phyloP scores from a whole-genome alignment of 176 grass and related monocot genomes.

The Oryza longistaminata region DNA sequence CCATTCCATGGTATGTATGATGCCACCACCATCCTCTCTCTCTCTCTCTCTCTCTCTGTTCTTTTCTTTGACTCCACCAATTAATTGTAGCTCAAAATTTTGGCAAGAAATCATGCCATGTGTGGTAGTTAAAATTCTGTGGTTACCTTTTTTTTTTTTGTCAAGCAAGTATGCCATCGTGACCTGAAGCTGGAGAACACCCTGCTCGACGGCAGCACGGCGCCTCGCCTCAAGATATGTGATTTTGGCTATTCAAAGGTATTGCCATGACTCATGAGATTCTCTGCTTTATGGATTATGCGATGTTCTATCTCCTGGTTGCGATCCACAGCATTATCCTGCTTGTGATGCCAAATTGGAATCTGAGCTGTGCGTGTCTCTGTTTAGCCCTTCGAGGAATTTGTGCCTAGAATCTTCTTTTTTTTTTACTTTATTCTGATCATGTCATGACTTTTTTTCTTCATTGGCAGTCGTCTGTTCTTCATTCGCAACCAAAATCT shows the following conservation, averaged over 20 bases:
- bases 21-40: neutral
- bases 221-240: slow-evolving; percentile 76
- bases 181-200: slow-evolving; percentile 85
- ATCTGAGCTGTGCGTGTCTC: neutral
- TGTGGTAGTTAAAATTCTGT: slow-evolving; percentile 26
- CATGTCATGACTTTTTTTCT: neutral
- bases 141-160: neutral
- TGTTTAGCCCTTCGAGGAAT: neutral
- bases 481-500: slow-evolving; percentile 77
- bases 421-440: neutral
- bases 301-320: neutral
- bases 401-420: neutral
- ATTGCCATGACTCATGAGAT: neutral
- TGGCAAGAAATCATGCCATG: too few relatives aligned
- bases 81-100: slow-evolving; percentile 30
- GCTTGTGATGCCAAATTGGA: neutral
- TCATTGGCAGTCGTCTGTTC: slow-evolving; percentile 64
- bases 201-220: slow-evolving; percentile 60
- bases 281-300: neutral
- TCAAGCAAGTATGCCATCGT: slow-evolving; percentile 83
- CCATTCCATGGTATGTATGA: slow-evolving; percentile 70
- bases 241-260: slow-evolving; percentile 87
- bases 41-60: neutral
- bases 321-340: neutral
- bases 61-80: neutral